Percentiles rank a stretch among this genome's conserved stretches.
phyloP scores from a whole-genome alignment of 768 basidiomycete genomes.

The Suillus placidus region DNA sequence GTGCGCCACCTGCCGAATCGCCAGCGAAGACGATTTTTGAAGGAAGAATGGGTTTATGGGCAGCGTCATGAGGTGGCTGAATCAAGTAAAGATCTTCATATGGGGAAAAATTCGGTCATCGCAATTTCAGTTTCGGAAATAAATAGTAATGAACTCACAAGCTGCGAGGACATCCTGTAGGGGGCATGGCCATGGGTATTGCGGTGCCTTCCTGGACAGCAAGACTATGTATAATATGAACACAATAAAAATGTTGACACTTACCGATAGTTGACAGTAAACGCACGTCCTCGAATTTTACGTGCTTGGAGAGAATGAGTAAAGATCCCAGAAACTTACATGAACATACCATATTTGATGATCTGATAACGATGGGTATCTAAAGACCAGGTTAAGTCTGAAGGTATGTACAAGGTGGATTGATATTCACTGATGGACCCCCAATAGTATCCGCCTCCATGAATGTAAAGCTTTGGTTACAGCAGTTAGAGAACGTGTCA shows the following conservation, averaged over 20 bases:
- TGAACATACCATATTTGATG: conserved; percentile 50
- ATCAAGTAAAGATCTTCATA: conserved; percentile 71
- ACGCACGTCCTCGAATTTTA: conserved; percentile 71
- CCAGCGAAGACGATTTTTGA: conserved; percentile 77
- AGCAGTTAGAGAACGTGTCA: neutral
- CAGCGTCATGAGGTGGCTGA: conserved; percentile 61
- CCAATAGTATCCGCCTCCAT: conserved; percentile 72
- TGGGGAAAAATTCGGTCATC: neutral
- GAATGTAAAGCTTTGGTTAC: conserved; percentile 57
- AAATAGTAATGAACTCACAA: conserved; percentile 40
- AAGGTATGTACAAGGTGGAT: neutral
- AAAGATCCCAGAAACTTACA: conserved; percentile 1
- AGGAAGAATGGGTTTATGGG: conserved; percentile 64
- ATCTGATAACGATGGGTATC: conserved; percentile 66
- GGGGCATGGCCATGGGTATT: conserved; percentile 82
- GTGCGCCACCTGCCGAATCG: conserved; percentile 76
- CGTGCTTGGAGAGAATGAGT: conserved; percentile 47
- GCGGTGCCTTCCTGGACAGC: conserved; percentile 67
- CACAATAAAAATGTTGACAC: conserved; percentile 3
- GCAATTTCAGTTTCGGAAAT: neutral
- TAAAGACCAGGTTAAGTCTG: conserved; percentile 18
- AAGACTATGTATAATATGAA: conserved; percentile 1
- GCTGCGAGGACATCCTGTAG: conserved; percentile 78
- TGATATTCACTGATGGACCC: conserved; percentile 55
- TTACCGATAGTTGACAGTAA: conserved; percentile 59